Evolutionary conservation across 257 asterid species (phyloP), one percentile per base, ranked within the genome.

Genomic region (Solanum commersonii): DNA sequence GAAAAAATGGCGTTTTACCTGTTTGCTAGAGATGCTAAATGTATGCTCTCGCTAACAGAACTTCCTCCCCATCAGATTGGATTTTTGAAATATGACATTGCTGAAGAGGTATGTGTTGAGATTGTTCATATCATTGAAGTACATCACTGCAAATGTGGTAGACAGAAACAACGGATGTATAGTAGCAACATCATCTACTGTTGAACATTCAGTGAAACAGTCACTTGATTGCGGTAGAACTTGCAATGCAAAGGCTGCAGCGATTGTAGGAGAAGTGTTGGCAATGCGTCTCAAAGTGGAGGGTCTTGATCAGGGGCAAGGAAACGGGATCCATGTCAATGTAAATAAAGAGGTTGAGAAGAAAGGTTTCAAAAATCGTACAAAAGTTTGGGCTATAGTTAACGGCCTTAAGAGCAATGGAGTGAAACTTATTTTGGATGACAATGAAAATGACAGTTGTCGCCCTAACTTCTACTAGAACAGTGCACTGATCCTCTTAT

Each of bases 241-340:
- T 72, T 95, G 98, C 93, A 96, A 95, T 14, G 98, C 98, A 4
- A 96, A 95, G 88, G 98, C 99, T 1, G 98, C 99, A 42, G 91
- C 94, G 10, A 38, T 38, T 38, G 42, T 38, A 38, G 42, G 42
- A 8, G 42, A 38, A 38, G 42, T 38, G 42, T 38, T 38, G 42
- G 42, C 42, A 38, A 38, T 38, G 42, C 42, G 10, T 38, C 42
- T 38, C 42, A 38, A 38, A 38, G 42, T 38, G 42, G 42, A 38
- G 42, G 42, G 42, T 37, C 42, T 2, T 37, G 42, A 37, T 37
- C 42, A 37, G 42, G 42, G 42, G 42, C 42, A 38, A 38, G 42
- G 42, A 38, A 38, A 38, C 42, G 42, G 42, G 42, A 38, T 38
- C 42, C 42, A 38, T 38, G 42, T 38, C 42, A 38, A 38, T 38